Evolutionary conservation across 306 rosid genomes (phyloP).

Genomic region (Citrullus colocynthis): DNA sequence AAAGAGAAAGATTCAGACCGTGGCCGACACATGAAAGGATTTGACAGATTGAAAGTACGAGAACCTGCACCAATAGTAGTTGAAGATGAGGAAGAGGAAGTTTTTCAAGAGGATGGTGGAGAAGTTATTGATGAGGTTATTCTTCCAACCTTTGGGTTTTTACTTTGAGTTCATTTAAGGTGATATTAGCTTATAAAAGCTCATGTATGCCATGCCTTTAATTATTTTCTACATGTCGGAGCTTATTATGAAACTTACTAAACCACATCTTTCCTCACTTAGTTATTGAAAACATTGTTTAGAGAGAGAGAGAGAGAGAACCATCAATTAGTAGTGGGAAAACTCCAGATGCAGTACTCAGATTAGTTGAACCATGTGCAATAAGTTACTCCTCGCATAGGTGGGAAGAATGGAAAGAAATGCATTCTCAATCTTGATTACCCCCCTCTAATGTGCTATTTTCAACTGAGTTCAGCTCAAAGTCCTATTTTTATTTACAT

Average conservation of each 20-base stretch:
- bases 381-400: not conserved
- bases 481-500: not conserved
- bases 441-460: not conserved
- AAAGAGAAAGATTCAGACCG: slow-evolving; percentile 83
- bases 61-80: slow-evolving; percentile 25
- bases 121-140: slow-evolving; percentile 49
- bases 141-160: slow-evolving; percentile 4
- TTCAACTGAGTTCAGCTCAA: not conserved
- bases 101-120: slow-evolving; percentile 23
- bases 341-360: not conserved
- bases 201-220: not conserved
- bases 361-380: not conserved
- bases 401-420: not conserved
- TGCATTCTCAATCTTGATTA: not conserved
- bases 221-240: not conserved
- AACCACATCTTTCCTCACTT: not conserved
- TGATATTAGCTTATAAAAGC: not conserved
- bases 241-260: not conserved
- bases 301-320: too few relatives aligned
- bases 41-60: slow-evolving; percentile 52
- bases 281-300: not conserved
- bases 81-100: slow-evolving; percentile 17
- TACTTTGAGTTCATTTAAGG: not conserved
- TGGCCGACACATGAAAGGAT: slow-evolving; percentile 95
- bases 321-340: not conserved